These are phyloP conservation scores for Dactylellina leptospora DNA, from an alignment of 2,329 filamentous ascomycete genomes.

Conservation along the genomic window DNA sequence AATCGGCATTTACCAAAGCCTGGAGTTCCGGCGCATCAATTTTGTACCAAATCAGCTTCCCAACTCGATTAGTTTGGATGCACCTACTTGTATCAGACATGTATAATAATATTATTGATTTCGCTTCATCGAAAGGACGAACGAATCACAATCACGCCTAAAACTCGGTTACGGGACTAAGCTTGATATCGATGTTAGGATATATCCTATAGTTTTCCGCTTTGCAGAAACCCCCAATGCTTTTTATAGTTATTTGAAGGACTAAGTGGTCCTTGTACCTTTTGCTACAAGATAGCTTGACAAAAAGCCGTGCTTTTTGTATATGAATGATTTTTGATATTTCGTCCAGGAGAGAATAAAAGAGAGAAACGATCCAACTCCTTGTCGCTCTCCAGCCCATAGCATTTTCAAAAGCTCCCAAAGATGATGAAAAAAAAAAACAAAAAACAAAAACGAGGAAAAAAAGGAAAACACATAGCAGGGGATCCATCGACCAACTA, in stretches of 20 bases:
- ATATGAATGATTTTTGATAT: neutral
- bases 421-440: neutral
- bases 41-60: neutral
- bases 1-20: neutral
- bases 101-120: neutral
- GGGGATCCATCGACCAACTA: neutral
- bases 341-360: neutral
- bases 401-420: neutral
- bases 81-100: neutral
- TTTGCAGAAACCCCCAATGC: neutral
- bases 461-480: neutral
- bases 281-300: neutral
- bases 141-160: too few species aligned
- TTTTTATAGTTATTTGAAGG: conserved; percentile 4
- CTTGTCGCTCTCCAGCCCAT: conserved; percentile 4
- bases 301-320: neutral
- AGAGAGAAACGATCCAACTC: conserved; percentile 1
- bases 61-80: neutral
- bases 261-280: neutral
- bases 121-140: too few species aligned
- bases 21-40: conserved; percentile 2
- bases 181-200: too few species aligned
- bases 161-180: too few species aligned
- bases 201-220: conserved; percentile 4
- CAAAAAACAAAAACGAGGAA: neutral